These are phyloP conservation scores for Corynespora cassiicola DNA, from an alignment of 2,329 filamentous ascomycete species.

Conservation along the genomic window DNA sequence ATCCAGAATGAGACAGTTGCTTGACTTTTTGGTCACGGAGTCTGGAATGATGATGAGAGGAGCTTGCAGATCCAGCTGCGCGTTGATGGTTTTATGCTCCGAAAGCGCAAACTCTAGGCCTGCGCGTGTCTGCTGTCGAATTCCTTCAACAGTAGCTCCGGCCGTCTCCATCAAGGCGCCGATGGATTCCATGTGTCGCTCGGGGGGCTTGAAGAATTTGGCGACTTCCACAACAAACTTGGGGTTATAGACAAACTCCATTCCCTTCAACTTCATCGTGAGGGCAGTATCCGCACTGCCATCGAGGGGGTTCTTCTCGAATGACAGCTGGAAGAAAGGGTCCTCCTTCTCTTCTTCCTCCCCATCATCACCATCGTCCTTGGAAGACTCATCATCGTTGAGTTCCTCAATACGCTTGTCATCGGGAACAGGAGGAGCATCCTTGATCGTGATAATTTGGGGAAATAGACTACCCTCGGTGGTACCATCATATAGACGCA, in stretches of 20 bases:
- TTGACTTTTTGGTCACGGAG: constrained; percentile 80
- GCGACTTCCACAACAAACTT: constrained; percentile 88
- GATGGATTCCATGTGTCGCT: constrained; percentile 98
- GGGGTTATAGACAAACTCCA: constrained; percentile 98
- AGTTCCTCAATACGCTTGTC: constrained; percentile 57
- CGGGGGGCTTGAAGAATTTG: constrained; percentile 95
- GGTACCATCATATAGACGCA: constrained; percentile 95
- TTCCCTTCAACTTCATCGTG: constrained; percentile 88
- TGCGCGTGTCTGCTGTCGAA: constrained; percentile 93
- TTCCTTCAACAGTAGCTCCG: constrained; percentile 91
- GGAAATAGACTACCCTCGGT: constrained; percentile 90
- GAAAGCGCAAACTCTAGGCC: constrained; percentile 95
- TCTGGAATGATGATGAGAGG: constrained; percentile 96
- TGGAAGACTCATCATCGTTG: constrained; percentile 54
- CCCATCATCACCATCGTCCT: constrained; percentile 55
- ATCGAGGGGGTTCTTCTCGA: constrained; percentile 95
- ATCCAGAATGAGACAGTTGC: constrained; percentile 91
- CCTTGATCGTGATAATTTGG: constrained; percentile 95
- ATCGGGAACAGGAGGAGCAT: constrained; percentile 68
- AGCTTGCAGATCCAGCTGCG: constrained; percentile 92
- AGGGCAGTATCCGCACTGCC: constrained; percentile 89
- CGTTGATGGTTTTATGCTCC: constrained; percentile 98
- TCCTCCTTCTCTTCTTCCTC: constrained; percentile 63
- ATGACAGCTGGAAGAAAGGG: constrained; percentile 88
- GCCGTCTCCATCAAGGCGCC: constrained; percentile 93